A percentile compares a stretch with the other conserved stretches of the same genome.
Conservation (phyloP, 2,329 filamentous ascomycete species). For the Diaporthe amygdali region DNA sequence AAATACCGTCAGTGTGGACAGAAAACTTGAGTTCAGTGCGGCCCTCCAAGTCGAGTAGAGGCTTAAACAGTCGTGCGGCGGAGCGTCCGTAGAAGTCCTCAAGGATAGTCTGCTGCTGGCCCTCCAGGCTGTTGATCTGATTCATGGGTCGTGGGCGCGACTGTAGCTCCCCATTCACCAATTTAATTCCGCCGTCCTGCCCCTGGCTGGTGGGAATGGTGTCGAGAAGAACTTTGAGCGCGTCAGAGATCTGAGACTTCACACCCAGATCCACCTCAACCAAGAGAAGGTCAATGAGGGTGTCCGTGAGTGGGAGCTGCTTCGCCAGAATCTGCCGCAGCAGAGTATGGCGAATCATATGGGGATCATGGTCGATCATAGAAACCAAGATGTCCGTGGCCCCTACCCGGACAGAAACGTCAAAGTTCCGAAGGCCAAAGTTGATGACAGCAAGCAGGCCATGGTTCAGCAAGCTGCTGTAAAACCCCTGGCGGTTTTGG, state of each 20-base stretch:
- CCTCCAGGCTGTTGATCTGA: conserved; percentile 21
- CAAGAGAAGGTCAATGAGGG: conserved; percentile 87
- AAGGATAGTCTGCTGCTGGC: conserved; percentile 79
- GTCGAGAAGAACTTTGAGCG: conserved; percentile 92
- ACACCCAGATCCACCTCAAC: conserved; percentile 93
- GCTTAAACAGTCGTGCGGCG: conserved; percentile 83
- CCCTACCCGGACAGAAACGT: conserved; percentile 85
- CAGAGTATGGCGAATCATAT: conserved; percentile 92
- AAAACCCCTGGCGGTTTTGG: conserved; percentile 78
- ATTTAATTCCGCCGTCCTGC: conserved; percentile 63
- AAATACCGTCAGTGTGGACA: conserved; percentile 87
- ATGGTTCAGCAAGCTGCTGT: conserved; percentile 87
- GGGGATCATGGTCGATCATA: conserved; percentile 93
- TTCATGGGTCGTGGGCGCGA: conserved; percentile 59
- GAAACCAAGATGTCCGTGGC: conserved; percentile 93
- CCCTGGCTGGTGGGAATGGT: conserved; percentile 57
- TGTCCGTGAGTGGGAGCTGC: conserved; percentile 85
- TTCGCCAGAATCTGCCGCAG: conserved; percentile 91
- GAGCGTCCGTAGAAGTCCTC: conserved; percentile 89
- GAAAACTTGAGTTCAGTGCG: conserved; percentile 73
- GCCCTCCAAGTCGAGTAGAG: conserved; percentile 79
- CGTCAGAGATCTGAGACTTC: conserved; percentile 93
- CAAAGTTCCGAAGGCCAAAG: conserved; percentile 84
- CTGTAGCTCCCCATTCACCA: conserved; percentile 69
- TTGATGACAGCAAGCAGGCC: conserved; percentile 90